Conservation (phyloP, 2,329 filamentous ascomycete genomes). For the Neopestalotiopsis sp. region DNA sequence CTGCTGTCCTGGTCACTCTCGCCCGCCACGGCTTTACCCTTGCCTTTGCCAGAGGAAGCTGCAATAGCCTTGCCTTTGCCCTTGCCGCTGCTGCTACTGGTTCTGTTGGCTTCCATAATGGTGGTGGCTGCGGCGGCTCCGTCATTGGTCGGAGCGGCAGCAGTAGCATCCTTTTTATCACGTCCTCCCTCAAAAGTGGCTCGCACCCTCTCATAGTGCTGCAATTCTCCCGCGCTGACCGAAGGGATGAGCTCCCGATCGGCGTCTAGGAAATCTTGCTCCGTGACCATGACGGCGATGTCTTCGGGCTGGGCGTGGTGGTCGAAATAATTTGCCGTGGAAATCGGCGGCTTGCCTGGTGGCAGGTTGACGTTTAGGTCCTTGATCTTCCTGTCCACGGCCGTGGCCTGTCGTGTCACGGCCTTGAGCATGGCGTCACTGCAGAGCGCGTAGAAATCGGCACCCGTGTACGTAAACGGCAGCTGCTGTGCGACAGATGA, state of each 20-base stretch:
- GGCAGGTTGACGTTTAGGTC: constrained; percentile 61
- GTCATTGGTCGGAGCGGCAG: constrained; percentile 14
- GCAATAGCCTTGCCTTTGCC: constrained; percentile 29
- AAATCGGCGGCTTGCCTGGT: constrained; percentile 24
- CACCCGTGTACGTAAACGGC: constrained; percentile 96
- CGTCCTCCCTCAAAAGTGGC: constrained; percentile 77
- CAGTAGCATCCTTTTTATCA: constrained; percentile 44
- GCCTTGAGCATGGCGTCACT: constrained; percentile 99
- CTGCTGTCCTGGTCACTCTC: constrained; percentile 33
- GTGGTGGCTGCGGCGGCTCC: neutral
- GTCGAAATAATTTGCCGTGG: constrained; percentile 82
- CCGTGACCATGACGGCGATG: constrained; percentile 84
- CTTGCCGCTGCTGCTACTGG: constrained; percentile 44
- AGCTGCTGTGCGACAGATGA: constrained; percentile 74
- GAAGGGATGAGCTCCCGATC: constrained; percentile 88
- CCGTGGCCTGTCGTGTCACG: constrained; percentile 85
- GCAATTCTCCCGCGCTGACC: constrained; percentile 89
- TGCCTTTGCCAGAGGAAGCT: constrained; percentile 36
- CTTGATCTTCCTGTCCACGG: constrained; percentile 83
- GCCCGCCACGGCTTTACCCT: constrained; percentile 40
- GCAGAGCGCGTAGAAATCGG: constrained; percentile 95
- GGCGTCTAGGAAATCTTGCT: constrained; percentile 85
- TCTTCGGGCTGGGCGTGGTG: constrained; percentile 85
- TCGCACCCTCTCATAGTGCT: constrained; percentile 87
- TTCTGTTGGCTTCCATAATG: constrained; percentile 20